Base-by-base conservation (phyloP, 306 rosid species). In the Quercus bicolor region DNA sequence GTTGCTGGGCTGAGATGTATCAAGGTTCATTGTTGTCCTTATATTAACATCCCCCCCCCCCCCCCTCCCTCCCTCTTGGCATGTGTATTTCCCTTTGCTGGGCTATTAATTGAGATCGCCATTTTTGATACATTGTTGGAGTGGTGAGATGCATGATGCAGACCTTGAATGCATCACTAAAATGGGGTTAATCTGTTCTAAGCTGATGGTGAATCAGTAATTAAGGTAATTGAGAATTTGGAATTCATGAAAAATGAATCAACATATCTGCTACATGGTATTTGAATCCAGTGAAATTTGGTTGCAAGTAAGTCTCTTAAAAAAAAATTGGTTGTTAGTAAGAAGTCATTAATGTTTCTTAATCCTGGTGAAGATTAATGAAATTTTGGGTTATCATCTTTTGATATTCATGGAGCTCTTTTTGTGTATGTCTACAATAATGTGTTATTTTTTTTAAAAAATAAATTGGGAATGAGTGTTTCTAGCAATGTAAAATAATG, bases 1-100 rank as follows among this genome's bases (percentile, higher is more conserved):
- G 89, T 89, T 80, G 87, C 87, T 55, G 93, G 93, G 28, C 87
- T 87, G 64, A 82, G 89, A 73, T 85, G 82, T 77, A 89, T 89
- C 77, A 85, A 89, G 92, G 93, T 89, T 74, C 59, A 16, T 53
- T 55, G 59, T 74, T 82, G 37, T 48, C 40, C 73, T 11, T 76
- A 37, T 79, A 18, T 20, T 37, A 37, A 37, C 45, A 37, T 2
- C 45, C 3, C 45, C 45, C 45, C 11, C 11, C 43, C 40, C 40
- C 40, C 40, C 45, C 10, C 45, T 2, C 10, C 2, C 40, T 37
- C 45, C 11, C 11, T 37, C 45, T 37, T 37, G 11, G 3, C 2
- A 11, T 37, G 45, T 37, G 45, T 37, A 37, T 37, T 37, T 37
- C 45, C 45, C 45, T 8, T 37, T 57, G 64, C 14, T 57, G 14